Conservation (phyloP, 1,139 yeast genomes). For the Diutina sp. region DNA sequence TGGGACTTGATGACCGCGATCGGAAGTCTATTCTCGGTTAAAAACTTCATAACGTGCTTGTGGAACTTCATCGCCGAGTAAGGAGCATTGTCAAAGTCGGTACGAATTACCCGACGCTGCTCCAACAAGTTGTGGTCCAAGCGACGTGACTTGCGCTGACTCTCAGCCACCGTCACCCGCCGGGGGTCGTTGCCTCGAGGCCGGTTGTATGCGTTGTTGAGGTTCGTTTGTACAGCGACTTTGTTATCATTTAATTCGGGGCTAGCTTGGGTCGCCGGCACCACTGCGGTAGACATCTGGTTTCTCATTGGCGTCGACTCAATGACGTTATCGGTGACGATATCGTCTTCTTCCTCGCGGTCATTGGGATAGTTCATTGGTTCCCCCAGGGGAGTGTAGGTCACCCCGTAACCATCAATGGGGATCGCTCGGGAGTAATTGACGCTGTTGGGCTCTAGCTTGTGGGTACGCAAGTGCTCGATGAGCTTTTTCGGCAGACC, state of each 20-base stretch:
- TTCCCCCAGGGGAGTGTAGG: slow-evolving; percentile 16
- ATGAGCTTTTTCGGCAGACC: slow-evolving; percentile 48
- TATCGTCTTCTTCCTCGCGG: not conserved
- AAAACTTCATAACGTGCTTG: slow-evolving; percentile 35
- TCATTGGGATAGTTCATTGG: not conserved
- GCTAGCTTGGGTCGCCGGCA: not conserved
- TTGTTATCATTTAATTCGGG: not conserved
- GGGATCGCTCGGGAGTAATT: slow-evolving; percentile 23
- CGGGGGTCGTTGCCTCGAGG: not conserved
- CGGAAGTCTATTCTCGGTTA: slow-evolving; percentile 39
- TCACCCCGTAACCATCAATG: slow-evolving; percentile 26
- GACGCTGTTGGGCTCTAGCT: slow-evolving; percentile 25
- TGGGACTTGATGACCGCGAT: slow-evolving; percentile 33
- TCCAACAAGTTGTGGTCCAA: not conserved
- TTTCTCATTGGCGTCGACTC: not conserved
- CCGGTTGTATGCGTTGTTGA: not conserved
- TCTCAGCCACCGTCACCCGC: not conserved
- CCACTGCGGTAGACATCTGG: not conserved
- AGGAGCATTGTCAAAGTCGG: slow-evolving; percentile 26
- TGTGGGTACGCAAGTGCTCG: slow-evolving; percentile 46
- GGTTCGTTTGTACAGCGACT: not conserved
- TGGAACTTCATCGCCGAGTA: slow-evolving; percentile 37
- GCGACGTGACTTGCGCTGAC: not conserved
- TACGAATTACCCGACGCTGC: not conserved
- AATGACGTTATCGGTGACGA: not conserved